Evolutionary conservation across 1,139 yeast species (phyloP), one percentile per base, ranked within the genome.

Genomic region (Suzukiozyma palmioleophila): DNA sequence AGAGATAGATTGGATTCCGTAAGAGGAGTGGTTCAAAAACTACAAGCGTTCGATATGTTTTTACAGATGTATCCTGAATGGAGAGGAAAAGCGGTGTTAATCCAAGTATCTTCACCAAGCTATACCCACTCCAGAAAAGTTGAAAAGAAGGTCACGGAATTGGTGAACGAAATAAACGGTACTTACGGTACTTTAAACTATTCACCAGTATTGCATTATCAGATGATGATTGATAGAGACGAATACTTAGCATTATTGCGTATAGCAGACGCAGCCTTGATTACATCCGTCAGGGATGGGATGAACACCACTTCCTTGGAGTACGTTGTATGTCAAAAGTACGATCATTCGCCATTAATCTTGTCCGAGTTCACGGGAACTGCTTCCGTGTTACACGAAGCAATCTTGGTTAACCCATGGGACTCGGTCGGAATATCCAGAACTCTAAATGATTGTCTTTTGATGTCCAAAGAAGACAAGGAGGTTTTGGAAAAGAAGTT

Each of bases 301-400:
- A 89, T 92, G 87, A 92, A 89, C 62, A 89, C 97, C 10, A 92
- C 97, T 0, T 86, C 96, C 0, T 66, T 90, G 46, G 98, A 92
- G 59, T 92, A 81, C 60, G 95, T 90, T 32, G 80, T 90, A 26
- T 85, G 96, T 51, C 97, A 94, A 62, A 80, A 84, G 53, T 65
- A 76, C 36, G 72, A 77, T 43, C 75, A 76, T 47, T 80, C 84
- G 7, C 97, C 97, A 0, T 71, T 92, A 51, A 79, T 92, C 32
- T 66, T 90, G 35, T 85, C 96, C 21, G 99, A 92, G 63, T 92
- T 92, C 55, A 85, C 96, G 34, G 99, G 98, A 38, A 83, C 95
- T 2, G 85, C 96, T 0, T 77, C 90, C 3, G 83, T 86, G 1
- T 66, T 92, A 41, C 74, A 73, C 36, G 95, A 87, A 46, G 88